Conservation (phyloP, 1,284 basidiomycete genomes). For the Thecaphora thlaspeos region DNA sequence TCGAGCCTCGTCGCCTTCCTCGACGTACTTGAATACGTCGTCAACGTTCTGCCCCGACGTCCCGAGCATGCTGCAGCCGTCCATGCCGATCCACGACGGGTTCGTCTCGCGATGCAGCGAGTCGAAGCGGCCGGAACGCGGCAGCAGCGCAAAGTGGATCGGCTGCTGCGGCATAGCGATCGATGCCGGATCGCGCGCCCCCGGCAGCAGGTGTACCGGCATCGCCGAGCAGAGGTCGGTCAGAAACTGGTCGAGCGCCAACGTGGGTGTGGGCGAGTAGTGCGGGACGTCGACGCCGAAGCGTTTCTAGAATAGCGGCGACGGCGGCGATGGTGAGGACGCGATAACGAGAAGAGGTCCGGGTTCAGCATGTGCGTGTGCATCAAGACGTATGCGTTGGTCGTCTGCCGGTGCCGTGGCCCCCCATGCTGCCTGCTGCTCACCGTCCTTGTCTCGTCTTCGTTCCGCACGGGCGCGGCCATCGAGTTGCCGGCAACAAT, state of each 20-base stretch:
- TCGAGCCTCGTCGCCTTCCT: conserved; percentile 50
- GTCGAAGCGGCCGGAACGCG: conserved; percentile 63
- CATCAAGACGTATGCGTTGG: no score
- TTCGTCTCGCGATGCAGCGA: conserved; percentile 81
- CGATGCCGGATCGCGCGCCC: conserved; percentile 81
- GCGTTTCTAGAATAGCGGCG: no score
- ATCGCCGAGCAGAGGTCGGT: conserved; percentile 65
- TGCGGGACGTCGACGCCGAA: conserved; percentile 30
- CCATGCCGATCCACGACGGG: conserved; percentile 75
- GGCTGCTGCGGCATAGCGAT: conserved; percentile 89
- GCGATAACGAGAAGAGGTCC: no score
- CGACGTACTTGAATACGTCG: conserved; percentile 85
- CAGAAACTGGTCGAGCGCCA: conserved; percentile 70
- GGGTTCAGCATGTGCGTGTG: no score
- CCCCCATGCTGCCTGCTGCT: no score
- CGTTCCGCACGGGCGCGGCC: no score
- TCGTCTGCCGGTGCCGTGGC: no score
- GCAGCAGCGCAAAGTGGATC: conserved; percentile 87
- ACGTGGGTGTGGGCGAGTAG: conserved; percentile 36
- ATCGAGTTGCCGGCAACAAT: no score
- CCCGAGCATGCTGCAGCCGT: conserved; percentile 66
- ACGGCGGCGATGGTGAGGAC: no score
- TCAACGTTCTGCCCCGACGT: conserved; percentile 89
- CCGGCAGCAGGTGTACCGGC: conserved; percentile 71
- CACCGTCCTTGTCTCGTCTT: no score